These are phyloP conservation scores for Pseudocercospora eumusae DNA, from an alignment of 2,329 filamentous ascomycete genomes.

Conservation along the genomic window DNA sequence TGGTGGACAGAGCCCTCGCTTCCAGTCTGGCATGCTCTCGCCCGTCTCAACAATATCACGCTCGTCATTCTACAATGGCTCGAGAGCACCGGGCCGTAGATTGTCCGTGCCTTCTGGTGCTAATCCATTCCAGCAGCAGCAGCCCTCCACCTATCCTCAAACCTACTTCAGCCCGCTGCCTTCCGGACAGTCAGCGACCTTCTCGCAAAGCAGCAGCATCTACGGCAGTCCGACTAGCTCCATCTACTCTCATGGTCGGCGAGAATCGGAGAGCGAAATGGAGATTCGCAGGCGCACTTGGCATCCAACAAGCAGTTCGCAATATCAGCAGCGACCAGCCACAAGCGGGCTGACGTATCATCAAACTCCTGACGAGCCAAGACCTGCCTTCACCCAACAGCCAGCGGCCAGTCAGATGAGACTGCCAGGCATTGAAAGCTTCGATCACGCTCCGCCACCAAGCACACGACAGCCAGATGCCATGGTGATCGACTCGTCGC, in stretches of 20 bases:
- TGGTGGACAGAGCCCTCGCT: conserved; percentile 74
- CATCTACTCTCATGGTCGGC: conserved; percentile 62
- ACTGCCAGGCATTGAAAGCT: conserved; percentile 88
- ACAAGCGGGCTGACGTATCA: conserved; percentile 76
- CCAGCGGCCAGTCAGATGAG: conserved; percentile 60
- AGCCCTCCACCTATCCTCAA: conserved; percentile 56
- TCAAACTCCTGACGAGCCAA: conserved; percentile 66
- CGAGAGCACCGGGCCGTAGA: conserved; percentile 67
- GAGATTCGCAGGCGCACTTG: conserved; percentile 83
- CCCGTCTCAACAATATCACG: conserved; percentile 69
- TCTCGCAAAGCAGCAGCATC: conserved; percentile 61
- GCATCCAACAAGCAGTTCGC: conserved; percentile 75
- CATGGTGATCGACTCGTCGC: conserved; percentile 67
- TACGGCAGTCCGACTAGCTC: conserved; percentile 68
- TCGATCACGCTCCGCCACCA: conserved; percentile 71
- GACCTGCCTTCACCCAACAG: conserved; percentile 57
- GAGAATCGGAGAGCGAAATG: conserved; percentile 71
- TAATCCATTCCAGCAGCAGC: conserved; percentile 71
- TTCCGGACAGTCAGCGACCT: conserved; percentile 56
- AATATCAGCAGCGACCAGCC: conserved; percentile 61
- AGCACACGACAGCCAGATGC: conserved; percentile 68
- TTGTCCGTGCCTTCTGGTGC: conserved; percentile 77
- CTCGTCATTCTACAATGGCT: conserved; percentile 71
- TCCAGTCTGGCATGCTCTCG: conserved; percentile 68
- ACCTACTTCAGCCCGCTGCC: conserved; percentile 59